These are phyloP conservation scores for Gastroboletus turbinatus DNA, from an alignment of 1,284 basidiomycete species.

Conservation along the genomic window DNA sequence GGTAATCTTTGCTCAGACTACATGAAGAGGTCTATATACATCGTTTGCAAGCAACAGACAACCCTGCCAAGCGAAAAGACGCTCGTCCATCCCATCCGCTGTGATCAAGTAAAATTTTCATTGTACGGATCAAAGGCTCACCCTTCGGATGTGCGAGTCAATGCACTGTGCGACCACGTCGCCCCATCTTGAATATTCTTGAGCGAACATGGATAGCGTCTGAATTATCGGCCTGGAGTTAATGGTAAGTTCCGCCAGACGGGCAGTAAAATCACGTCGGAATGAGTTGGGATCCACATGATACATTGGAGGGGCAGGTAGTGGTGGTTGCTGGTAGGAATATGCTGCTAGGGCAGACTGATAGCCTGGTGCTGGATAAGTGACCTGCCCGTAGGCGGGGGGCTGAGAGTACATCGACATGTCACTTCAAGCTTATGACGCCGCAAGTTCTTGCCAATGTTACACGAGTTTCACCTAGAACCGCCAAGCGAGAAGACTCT, in stretches of 20 bases:
- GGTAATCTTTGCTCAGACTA: conserved; percentile 44
- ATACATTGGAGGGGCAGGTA: conserved; percentile 50
- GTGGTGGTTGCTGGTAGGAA: conserved; percentile 47
- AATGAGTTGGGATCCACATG: conserved; percentile 74
- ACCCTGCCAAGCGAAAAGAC: conserved; percentile 25
- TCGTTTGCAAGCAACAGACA: conserved; percentile 31
- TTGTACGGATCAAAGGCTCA: conserved; percentile 52
- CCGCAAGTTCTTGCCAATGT: conserved; percentile 30
- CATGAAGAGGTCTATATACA: conserved; percentile 39
- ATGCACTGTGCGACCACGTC: conserved; percentile 86
- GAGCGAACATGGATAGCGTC: conserved; percentile 90
- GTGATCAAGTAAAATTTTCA: conserved; percentile 21
- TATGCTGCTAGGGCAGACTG: conserved; percentile 46
- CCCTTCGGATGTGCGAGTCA: conserved; percentile 84
- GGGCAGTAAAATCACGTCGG: conserved; percentile 75
- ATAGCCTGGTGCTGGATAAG: conserved; percentile 38
- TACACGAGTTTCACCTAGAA: conserved; percentile 33
- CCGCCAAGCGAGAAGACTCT: conserved; percentile 35
- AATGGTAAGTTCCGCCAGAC: conserved; percentile 85
- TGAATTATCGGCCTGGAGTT: conserved; percentile 98
- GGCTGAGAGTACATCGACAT: conserved; percentile 54
- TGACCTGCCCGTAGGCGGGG: conserved; percentile 40
- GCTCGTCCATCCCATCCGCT: conserved; percentile 31
- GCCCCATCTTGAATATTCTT: conserved; percentile 80
- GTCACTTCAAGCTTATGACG: conserved; percentile 36